A percentile compares a stretch with the other conserved stretches of the same genome.
Evolutionary conservation across 768 basidiomycete genomes (phyloP).

Genomic region (Kwoniella newhampshirensis): DNA sequence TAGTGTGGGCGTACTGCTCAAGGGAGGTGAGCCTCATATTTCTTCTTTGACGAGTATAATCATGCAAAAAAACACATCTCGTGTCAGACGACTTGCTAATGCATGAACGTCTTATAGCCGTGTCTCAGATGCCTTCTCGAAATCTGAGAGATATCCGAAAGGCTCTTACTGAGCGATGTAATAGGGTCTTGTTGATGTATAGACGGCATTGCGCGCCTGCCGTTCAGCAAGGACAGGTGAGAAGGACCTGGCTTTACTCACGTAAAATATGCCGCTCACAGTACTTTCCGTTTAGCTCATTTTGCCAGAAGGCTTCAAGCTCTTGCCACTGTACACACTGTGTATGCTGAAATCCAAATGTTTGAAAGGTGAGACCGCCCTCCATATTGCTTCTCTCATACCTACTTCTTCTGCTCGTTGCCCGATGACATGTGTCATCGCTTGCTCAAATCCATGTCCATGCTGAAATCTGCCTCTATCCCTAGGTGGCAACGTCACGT

Average conservation of each 20-base stretch:
- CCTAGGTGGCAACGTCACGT: constrained; percentile 78
- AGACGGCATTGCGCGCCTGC: constrained; percentile 81
- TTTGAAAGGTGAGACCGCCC: constrained; percentile 68
- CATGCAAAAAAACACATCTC: not conserved
- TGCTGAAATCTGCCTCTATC: constrained; percentile 2
- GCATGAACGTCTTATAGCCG: constrained; percentile 59
- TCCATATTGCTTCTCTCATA: not conserved
- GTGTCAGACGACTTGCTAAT: not conserved
- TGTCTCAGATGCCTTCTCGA: constrained; percentile 63
- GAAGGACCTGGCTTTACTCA: constrained; percentile 30
- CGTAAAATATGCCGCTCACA: constrained; percentile 6
- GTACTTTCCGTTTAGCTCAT: constrained; percentile 64
- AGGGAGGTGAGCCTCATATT: constrained; percentile 63
- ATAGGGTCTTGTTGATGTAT: constrained; percentile 78
- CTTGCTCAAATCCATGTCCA: not conserved
- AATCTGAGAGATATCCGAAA: constrained; percentile 76
- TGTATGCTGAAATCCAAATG: constrained; percentile 85
- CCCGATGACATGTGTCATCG: not conserved
- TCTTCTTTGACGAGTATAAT: not conserved
- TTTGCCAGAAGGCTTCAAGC: constrained; percentile 87
- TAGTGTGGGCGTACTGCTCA: constrained; percentile 68
- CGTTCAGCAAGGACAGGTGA: constrained; percentile 73
- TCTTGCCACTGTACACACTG: constrained; percentile 76
- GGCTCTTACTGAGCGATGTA: constrained; percentile 77
- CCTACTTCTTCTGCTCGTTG: not conserved